A percentile compares a stretch with the other conserved stretches of the same genome.
Evolutionary conservation across 169 alveolate species (phyloP).

Genomic region (Plasmodium yoelii): DNA sequence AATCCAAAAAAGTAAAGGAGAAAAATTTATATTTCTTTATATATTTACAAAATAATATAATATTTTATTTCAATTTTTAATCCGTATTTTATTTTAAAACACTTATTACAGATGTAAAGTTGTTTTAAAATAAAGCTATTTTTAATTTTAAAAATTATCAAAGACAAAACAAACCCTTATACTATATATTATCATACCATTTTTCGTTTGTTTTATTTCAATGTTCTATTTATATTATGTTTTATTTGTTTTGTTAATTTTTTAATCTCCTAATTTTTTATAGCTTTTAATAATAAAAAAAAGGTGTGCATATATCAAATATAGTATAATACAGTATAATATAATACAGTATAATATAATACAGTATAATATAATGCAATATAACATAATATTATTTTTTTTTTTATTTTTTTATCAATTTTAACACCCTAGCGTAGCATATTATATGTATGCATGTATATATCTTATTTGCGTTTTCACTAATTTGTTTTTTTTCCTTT

Average conservation of each 20-base stretch:
- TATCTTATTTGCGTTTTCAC: not conserved
- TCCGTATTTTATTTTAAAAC: constrained; percentile 24
- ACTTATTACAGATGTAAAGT: constrained; percentile 66
- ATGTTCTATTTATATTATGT: not conserved
- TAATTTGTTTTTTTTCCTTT: not conserved
- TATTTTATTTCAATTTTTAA: not conserved
- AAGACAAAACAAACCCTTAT: constrained; percentile 17
- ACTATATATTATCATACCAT: constrained; percentile 7
- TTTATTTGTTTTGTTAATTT: constrained; percentile 31
- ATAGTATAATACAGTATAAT: no score
- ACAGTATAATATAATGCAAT: no score
- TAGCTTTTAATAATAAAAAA: constrained; percentile 5
- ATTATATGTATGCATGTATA: not conserved
- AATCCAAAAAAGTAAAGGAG: constrained; percentile 36
- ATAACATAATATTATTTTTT: not conserved
- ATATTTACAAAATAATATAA: not conserved
- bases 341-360: no score
- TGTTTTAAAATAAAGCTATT: constrained; percentile 27
- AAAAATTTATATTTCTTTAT: not conserved
- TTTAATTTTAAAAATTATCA: constrained; percentile 19
- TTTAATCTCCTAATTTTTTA: constrained; percentile 5
- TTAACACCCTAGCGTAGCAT: not conserved
- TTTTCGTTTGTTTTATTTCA: constrained; percentile 1
- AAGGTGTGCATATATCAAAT: not conserved
- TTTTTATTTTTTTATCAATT: not conserved